phyloP scores from a whole-genome alignment of 2,329 filamentous ascomycete genomes.

The Didymella keratinophila region DNA sequence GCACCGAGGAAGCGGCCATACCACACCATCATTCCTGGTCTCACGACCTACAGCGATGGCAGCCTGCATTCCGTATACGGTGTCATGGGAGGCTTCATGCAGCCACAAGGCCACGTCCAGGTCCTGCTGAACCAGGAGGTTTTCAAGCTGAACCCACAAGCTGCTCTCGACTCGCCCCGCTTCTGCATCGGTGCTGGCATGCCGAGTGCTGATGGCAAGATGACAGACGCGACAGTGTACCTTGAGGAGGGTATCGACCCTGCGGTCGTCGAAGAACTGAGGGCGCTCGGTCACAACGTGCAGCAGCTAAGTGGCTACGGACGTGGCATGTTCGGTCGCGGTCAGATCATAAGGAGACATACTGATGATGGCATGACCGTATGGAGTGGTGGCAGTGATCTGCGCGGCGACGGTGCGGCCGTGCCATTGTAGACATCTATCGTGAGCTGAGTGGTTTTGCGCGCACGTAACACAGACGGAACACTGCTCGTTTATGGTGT shows the following conservation, averaged over 20 bases:
- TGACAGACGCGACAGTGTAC: slow-evolving; percentile 71
- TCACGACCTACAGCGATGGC: slow-evolving; percentile 82
- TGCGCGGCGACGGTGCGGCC: slow-evolving; percentile 81
- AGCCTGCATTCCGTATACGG: slow-evolving; percentile 86
- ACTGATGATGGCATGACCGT: slow-evolving; percentile 77
- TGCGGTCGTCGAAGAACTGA: slow-evolving; percentile 72
- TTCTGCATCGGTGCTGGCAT: slow-evolving; percentile 83
- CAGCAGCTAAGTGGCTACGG: slow-evolving; percentile 70
- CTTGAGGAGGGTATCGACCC: slow-evolving; percentile 83
- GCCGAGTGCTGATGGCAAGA: slow-evolving; percentile 65
- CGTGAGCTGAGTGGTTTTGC: neutral
- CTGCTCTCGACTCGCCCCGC: slow-evolving; percentile 88
- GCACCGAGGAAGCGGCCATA: slow-evolving; percentile 88
- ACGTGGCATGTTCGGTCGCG: slow-evolving; percentile 79
- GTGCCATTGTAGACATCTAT: slow-evolving; percentile 53
- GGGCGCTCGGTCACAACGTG: slow-evolving; percentile 75
- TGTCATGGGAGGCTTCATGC: slow-evolving; percentile 99
- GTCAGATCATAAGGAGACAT: slow-evolving; percentile 83
- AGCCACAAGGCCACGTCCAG: slow-evolving; percentile 95
- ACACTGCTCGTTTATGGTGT: too few relatives aligned
- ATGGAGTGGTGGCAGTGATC: slow-evolving; percentile 90
- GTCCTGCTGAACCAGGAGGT: slow-evolving; percentile 88
- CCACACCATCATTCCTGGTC: slow-evolving; percentile 95
- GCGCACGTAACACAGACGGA: too few relatives aligned
- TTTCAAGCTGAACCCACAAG: slow-evolving; percentile 82